A percentile compares a stretch with the other conserved stretches of the same genome.
Conservation (phyloP, 352 stramenopile species). For the Globisporangium uncinulatum region DNA sequence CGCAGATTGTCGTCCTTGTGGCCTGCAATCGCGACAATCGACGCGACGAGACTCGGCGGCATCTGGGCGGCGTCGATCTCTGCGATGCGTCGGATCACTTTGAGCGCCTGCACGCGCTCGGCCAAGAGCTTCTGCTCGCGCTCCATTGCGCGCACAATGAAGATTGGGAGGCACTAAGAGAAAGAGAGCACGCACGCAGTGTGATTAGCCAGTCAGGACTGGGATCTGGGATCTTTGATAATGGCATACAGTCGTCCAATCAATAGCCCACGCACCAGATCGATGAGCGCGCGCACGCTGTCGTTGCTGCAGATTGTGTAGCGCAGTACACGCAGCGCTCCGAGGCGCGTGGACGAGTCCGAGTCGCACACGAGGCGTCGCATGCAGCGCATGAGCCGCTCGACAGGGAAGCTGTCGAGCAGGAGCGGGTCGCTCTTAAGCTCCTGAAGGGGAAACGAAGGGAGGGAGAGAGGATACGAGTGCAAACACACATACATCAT, state of each 20-base stretch:
- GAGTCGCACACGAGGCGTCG: constrained; percentile 68
- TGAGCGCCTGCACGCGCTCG: constrained; percentile 83
- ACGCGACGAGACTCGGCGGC: constrained; percentile 76
- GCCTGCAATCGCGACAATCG: constrained; percentile 75
- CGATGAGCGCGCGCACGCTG: constrained; percentile 57
- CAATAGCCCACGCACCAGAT: constrained; percentile 30
- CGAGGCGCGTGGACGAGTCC: constrained; percentile 73
- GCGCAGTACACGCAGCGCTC: constrained; percentile 68
- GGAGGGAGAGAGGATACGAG: neutral
- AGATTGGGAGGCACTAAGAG: constrained; percentile 59
- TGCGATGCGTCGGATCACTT: constrained; percentile 79
- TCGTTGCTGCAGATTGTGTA: constrained; percentile 80
- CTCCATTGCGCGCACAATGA: constrained; percentile 80
- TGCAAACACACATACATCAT: no score
- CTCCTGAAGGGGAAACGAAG: constrained; percentile 26
- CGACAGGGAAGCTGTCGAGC: constrained; percentile 76
- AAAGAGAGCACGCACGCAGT: neutral
- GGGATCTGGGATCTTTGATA: no score
- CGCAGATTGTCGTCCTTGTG: constrained; percentile 89
- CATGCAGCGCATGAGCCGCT: constrained; percentile 77
- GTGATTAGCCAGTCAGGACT: neutral
- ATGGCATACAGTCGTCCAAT: no score
- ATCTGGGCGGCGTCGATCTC: constrained; percentile 83
- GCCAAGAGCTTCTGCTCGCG: constrained; percentile 82
- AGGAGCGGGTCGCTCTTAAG: constrained; percentile 83